Evolutionary conservation across 2,329 filamentous ascomycete genomes (phyloP), one percentile per base, ranked within the genome.

Genomic region (Aspergillus carbonarius): DNA sequence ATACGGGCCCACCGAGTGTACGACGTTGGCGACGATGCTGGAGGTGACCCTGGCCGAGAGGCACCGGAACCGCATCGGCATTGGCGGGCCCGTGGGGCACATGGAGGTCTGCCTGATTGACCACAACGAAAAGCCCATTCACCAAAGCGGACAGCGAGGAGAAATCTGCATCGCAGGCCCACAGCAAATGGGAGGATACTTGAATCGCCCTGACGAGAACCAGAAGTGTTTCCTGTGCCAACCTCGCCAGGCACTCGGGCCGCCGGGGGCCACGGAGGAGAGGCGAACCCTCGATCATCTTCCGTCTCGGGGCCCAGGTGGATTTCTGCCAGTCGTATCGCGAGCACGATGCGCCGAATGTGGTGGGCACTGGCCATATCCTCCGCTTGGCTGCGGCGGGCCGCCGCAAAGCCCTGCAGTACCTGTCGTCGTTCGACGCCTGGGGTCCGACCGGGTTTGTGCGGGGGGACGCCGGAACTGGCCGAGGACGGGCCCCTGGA

Each of bases 141-240:
- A 9, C 7, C 48, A 59, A 13, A 12, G 18, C 1, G 90, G 90
- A 6, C 87, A 92, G 68, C 83, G 87, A 50, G 91, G 92, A n/a
- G 91, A 95, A 72, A 85, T 95, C 5, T 89, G 87, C 60, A 82
- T 95, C 20, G 79, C 91, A 34, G 89, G 91, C 5, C 89, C 83
- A 49, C 91, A 91, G 57, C 78, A 95, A 27, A 88, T 91, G 2
- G 87, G 92, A 68, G 88, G 87, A 2, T 93, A 93, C 67, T 77
- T 87, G 1, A 83, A 70, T 17, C 64, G 79, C 12, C 76, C 78
- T 1, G 79, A 82, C 54, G 82, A 85, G 65, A 92, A 83, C 57
- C 75, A 82, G 57, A 77, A 85, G 64, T 92, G 93, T 73, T 95
- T 95, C 63, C 68, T 93, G 1, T 23, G 30, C 39, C 3, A 12